phyloP scores from a whole-genome alignment of 495 filamentous ascomycete genomes.

The Talaromyces wortmannii region DNA sequence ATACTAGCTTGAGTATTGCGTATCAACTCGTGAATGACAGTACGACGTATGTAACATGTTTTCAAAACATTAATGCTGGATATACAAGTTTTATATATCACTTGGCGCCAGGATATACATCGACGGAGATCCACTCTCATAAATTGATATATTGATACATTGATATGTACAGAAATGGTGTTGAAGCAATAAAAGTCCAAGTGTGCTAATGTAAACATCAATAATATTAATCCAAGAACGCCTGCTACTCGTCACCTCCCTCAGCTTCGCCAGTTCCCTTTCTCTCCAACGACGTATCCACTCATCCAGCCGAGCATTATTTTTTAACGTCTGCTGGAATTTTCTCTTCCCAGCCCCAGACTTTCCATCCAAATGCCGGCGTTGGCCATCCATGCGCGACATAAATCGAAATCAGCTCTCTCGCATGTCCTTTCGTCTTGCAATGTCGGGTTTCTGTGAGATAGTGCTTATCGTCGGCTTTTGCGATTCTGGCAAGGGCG shows the following conservation, averaged over 20 bases:
- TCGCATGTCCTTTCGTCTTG: neutral
- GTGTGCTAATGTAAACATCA: neutral
- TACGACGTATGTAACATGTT: no score
- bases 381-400: constrained; percentile 1
- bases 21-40: no score
- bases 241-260: neutral
- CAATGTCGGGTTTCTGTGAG: neutral
- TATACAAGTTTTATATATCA: no score
- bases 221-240: neutral
- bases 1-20: no score
- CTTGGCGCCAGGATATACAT: no score
- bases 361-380: neutral
- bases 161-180: no score
- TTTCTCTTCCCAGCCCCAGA: neutral
- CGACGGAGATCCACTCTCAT: no score
- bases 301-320: neutral
- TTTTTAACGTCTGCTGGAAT: neutral
- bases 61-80: no score
- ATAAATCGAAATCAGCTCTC: neutral
- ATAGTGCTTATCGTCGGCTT: neutral
- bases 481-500: neutral
- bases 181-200: neutral
- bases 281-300: neutral
- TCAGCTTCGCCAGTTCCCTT: neutral
- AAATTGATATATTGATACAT: no score